These are phyloP conservation scores for Cutaneotrichosporon cavernicola DNA, from an alignment of 1,284 basidiomycete species.

Conservation along the genomic window DNA sequence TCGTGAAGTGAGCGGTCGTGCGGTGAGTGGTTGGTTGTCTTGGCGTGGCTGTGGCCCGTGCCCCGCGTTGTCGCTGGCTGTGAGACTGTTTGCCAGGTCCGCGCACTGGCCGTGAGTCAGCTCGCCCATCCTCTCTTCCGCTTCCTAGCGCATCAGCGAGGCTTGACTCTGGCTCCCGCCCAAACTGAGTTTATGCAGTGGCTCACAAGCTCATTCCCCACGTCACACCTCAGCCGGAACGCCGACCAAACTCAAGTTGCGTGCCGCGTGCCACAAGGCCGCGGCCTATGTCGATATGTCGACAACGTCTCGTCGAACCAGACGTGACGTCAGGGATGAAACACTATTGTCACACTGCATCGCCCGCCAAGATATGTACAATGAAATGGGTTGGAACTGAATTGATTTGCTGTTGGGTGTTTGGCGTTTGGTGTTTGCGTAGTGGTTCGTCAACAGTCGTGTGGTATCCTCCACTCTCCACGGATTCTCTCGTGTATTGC, in stretches of 20 bases:
- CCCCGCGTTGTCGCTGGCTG: no score
- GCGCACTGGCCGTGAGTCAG: no score
- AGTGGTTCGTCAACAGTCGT: background rate
- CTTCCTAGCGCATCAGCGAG: no score
- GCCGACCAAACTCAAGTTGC: background rate
- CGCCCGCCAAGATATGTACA: background rate
- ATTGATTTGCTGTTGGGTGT: background rate
- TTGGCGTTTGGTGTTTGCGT: background rate
- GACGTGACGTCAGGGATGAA: background rate
- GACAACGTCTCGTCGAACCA: background rate
- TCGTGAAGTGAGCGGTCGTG: no score
- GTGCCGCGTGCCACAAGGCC: background rate
- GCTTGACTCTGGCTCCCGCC: no score
- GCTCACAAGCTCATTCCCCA: background rate
- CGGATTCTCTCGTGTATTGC: background rate
- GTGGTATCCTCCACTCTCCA: background rate
- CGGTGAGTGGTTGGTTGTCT: no score
- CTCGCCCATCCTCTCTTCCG: no score
- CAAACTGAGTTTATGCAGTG: no score
- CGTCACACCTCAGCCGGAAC: background rate
- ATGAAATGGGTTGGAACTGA: background rate
- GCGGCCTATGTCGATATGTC: background rate
- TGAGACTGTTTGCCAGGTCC: no score
- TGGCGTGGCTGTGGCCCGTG: no score
- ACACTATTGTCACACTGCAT: background rate